Conservation (phyloP, 169 alveolate genomes). For the Eimeria sp. region DNA sequence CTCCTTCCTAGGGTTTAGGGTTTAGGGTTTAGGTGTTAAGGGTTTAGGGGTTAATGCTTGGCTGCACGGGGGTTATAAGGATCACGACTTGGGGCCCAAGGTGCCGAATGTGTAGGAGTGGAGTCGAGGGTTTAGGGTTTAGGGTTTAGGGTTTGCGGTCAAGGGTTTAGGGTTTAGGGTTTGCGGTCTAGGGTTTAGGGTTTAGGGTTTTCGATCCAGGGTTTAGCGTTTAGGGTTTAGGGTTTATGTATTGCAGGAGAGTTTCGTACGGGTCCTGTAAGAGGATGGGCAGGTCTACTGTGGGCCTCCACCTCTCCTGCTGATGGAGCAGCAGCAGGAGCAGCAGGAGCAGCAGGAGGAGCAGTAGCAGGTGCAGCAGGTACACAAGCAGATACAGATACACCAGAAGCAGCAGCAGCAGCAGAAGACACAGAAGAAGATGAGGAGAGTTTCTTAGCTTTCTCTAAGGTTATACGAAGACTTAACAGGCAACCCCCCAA, state of each 20-base stretch:
- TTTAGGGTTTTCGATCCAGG: neutral
- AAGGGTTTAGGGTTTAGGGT: neutral
- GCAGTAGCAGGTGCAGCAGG: neutral
- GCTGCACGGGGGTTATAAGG: too few species aligned
- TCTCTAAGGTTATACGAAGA: neutral
- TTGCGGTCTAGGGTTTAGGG: neutral
- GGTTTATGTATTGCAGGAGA: constrained; percentile 7
- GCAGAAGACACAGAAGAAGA: neutral
- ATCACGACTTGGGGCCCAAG: too few species aligned
- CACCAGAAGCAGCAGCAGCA: neutral
- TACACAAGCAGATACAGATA: neutral
- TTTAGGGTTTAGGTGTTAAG: neutral
- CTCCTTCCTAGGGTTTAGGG: neutral
- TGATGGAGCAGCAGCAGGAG: neutral
- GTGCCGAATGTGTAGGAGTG: too few species aligned
- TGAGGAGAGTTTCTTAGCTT: neutral
- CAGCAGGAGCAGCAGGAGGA: constrained; percentile 8
- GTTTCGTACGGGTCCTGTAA: constrained; percentile 9
- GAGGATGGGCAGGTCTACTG: constrained; percentile 32
- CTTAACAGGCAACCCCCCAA: neutral
- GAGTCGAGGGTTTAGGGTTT: neutral
- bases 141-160: neutral
- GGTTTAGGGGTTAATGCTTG: neutral
- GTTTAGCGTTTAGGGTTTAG: constrained; percentile 21
- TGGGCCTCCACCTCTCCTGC: constrained; percentile 1